Percentiles rank a stretch among this genome's conserved stretches.
Conservation (phyloP, 2,329 filamentous ascomycete genomes). For the Aschersonia sp. region DNA sequence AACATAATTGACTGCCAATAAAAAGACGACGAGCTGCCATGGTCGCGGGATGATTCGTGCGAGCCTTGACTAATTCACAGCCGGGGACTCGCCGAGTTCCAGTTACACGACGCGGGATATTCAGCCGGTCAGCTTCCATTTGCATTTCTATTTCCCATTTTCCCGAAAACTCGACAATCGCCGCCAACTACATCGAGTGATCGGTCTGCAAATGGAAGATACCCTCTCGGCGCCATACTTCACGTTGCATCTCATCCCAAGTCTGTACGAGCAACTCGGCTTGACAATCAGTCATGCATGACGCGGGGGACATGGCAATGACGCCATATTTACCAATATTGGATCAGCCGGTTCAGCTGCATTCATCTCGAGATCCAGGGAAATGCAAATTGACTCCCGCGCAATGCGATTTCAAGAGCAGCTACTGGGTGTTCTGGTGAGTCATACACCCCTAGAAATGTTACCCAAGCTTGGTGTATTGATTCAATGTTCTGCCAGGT, state of each 20-base stretch:
- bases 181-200: no score
- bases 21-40: no score
- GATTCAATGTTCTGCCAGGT: not conserved
- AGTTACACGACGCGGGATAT: no score
- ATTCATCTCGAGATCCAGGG: conserved; percentile 6
- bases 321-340: conserved; percentile 5
- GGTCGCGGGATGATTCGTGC: no score
- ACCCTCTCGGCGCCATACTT: no score
- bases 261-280: not conserved
- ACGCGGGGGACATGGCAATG: conserved; percentile 1
- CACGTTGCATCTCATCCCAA: not conserved
- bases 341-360: conserved; percentile 3
- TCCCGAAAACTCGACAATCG: no score
- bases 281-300: not conserved
- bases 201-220: no score
- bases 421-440: conserved; percentile 33
- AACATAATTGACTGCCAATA: no score
- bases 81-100: no score
- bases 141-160: no score
- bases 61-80: no score
- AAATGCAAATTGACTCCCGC: conserved; percentile 20
- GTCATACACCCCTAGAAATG: not conserved
- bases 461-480: not conserved
- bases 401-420: conserved; percentile 28
- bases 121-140: no score